Conservation (phyloP, 371 early-diverging fungal genomes). For the Batkoa obscura region DNA sequence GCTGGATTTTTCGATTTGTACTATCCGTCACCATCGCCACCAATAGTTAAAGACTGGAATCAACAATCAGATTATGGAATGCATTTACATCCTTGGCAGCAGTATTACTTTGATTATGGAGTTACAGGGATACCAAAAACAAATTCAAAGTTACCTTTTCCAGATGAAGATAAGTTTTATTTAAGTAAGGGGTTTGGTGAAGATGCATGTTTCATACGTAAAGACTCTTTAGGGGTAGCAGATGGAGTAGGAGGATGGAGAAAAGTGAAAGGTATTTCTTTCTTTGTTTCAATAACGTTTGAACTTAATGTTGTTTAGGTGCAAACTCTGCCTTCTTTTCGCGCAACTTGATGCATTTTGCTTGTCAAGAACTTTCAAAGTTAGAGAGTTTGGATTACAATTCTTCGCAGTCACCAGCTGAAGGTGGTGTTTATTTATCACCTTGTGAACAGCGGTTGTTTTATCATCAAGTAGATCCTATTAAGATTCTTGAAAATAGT, state of each 20-base stretch:
- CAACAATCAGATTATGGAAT: no score
- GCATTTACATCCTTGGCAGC: background rate
- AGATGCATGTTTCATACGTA: conserved; percentile 55
- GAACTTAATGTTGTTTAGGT: conserved; percentile 12
- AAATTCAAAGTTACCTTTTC: background rate
- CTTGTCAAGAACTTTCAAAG: conserved; percentile 55
- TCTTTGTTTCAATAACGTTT: background rate
- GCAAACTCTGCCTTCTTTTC: conserved; percentile 79
- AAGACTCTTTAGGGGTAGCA: conserved; percentile 69
- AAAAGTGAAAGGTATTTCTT: conserved; percentile 3
- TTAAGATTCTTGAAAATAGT: conserved; percentile 51
- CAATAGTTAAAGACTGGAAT: no score
- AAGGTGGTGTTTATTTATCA: background rate
- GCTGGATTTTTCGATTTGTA: no score
- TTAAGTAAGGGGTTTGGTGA: conserved; percentile 53
- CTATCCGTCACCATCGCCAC: no score
- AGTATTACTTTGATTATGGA: conserved; percentile 3
- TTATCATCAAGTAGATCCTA: conserved; percentile 54
- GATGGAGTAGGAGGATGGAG: conserved; percentile 74
- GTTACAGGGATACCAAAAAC: conserved; percentile 5
- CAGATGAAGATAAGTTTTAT: conserved; percentile 2
- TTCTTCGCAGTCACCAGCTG: no score
- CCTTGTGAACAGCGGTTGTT: conserved; percentile 34
- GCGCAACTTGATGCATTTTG: conserved; percentile 82
- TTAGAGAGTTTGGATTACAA: conserved; percentile 41